phyloP scores from a whole-genome alignment of 345 rosid species.

The Eucalyptus sp. region DNA sequence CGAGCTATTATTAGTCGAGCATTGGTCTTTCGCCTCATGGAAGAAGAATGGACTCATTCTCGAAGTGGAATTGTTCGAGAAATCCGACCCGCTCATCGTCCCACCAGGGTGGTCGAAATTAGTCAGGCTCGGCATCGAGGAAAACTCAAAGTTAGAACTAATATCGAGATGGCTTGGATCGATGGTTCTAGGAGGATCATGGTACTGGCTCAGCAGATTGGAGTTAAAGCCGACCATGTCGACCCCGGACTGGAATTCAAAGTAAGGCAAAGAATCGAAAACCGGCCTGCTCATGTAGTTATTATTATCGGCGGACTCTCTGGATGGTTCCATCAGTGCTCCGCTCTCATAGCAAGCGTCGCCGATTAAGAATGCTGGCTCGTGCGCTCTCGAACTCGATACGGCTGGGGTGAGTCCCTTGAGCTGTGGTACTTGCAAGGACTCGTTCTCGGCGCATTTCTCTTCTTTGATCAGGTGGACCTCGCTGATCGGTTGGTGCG shows the following conservation, averaged over 20 bases:
- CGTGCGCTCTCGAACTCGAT: slow-evolving; percentile 12
- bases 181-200: not conserved
- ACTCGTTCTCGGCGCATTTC: not conserved
- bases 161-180: slow-evolving; percentile 16
- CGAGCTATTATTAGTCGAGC: slow-evolving; percentile 33
- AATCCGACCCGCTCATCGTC: not conserved
- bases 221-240: slow-evolving; percentile 10
- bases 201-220: slow-evolving; percentile 3
- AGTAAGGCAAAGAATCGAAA: slow-evolving; percentile 20
- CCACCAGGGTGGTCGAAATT: slow-evolving; percentile 7
- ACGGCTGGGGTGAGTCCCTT: not conserved
- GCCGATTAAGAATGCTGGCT: slow-evolving; percentile 25
- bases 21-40: not conserved
- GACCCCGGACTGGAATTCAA: slow-evolving; percentile 13
- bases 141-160: slow-evolving; percentile 10
- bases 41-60: slow-evolving; percentile 7
- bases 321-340: slow-evolving; percentile 9
- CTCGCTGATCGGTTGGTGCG: slow-evolving; percentile 29
- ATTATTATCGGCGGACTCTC: not conserved
- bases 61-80: slow-evolving; percentile 15
- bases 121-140: slow-evolving; percentile 35
- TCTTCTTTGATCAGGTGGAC: slow-evolving; percentile 19
- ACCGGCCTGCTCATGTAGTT: slow-evolving; percentile 1
- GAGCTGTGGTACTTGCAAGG: not conserved
- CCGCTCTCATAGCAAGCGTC: not conserved